Conservation (phyloP, 2,329 filamentous ascomycete genomes). For the Pseudogymnoascus sp. region DNA sequence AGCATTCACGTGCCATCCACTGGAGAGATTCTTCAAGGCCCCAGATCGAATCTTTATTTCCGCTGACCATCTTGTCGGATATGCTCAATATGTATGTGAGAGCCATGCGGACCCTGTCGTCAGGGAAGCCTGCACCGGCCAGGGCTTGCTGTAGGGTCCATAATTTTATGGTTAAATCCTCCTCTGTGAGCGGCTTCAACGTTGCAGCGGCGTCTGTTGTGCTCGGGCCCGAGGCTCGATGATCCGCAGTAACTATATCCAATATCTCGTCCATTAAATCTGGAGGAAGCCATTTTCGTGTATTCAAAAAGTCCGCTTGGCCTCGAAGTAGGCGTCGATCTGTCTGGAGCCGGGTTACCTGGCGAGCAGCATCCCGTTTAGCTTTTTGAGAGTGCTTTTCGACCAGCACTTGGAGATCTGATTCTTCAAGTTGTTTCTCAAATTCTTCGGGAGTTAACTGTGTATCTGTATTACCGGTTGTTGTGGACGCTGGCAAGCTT, state of each 20-base stretch:
- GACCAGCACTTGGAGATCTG: slow-evolving; percentile 80
- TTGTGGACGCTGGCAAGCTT: slow-evolving; percentile 13
- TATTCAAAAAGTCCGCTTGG: slow-evolving; percentile 67
- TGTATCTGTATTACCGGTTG: slow-evolving; percentile 21
- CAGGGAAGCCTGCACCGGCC: slow-evolving; percentile 59
- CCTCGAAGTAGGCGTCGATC: slow-evolving; percentile 74
- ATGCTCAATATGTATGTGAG: slow-evolving; percentile 62
- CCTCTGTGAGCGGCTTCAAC: slow-evolving; percentile 56
- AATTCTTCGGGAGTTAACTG: slow-evolving; percentile 75
- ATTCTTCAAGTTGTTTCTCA: slow-evolving; percentile 78
- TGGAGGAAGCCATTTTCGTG: slow-evolving; percentile 70
- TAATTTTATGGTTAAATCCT: slow-evolving; percentile 69
- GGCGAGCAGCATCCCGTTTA: slow-evolving; percentile 69
- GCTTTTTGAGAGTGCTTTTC: slow-evolving; percentile 77
- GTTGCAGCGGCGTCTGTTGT: slow-evolving; percentile 25
- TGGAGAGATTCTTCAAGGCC: slow-evolving; percentile 82
- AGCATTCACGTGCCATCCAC: slow-evolving; percentile 77
- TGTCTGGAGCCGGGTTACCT: slow-evolving; percentile 71
- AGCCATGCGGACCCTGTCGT: slow-evolving; percentile 53
- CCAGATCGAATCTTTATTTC: slow-evolving; percentile 64
- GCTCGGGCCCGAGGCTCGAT: slow-evolving; percentile 41
- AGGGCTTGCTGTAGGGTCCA: slow-evolving; percentile 80
- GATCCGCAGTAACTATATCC: slow-evolving; percentile 62
- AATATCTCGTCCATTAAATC: slow-evolving; percentile 74
- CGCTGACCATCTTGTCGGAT: slow-evolving; percentile 51